Conservation (phyloP, 768 basidiomycete species). For the Filobasidium floriforme region DNA sequence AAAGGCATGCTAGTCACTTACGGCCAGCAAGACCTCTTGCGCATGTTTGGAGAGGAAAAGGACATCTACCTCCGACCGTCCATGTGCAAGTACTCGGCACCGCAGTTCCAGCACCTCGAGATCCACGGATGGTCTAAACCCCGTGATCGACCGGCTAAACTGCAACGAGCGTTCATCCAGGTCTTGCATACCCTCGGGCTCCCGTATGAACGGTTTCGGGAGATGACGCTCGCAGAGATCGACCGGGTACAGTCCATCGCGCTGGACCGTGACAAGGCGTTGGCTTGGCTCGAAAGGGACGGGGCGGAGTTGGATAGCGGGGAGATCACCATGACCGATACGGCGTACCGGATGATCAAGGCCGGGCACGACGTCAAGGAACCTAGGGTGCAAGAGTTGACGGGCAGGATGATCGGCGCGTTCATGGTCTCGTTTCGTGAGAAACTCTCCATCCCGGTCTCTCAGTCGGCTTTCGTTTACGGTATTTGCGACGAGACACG, state of each 20-base stretch:
- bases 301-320: slow-evolving; percentile 1
- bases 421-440: slow-evolving; percentile 3
- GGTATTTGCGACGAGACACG: neutral
- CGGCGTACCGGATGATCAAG: neutral
- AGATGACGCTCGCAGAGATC: neutral
- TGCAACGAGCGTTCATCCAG: slow-evolving; percentile 2
- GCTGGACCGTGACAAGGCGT: neutral
- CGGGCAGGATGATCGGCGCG: slow-evolving; percentile 14
- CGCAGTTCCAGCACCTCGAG: neutral
- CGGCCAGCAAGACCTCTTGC: neutral
- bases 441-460: slow-evolving; percentile 26
- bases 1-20: slow-evolving; percentile 15
- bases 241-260: neutral
- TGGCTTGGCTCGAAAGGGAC: neutral
- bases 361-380: neutral
- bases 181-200: slow-evolving; percentile 4
- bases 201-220: neutral
- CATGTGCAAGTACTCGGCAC: slow-evolving; percentile 4
- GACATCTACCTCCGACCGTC: slow-evolving; percentile 7
- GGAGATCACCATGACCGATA: neutral
- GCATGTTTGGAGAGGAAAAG: neutral
- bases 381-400: slow-evolving; percentile 9
- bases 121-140: neutral
- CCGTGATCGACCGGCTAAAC: neutral
- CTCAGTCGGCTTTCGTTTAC: slow-evolving; percentile 18